These are phyloP conservation scores for Thielaviopsis punctulata DNA, from an alignment of 2,329 filamentous ascomycete species.

Conservation along the genomic window DNA sequence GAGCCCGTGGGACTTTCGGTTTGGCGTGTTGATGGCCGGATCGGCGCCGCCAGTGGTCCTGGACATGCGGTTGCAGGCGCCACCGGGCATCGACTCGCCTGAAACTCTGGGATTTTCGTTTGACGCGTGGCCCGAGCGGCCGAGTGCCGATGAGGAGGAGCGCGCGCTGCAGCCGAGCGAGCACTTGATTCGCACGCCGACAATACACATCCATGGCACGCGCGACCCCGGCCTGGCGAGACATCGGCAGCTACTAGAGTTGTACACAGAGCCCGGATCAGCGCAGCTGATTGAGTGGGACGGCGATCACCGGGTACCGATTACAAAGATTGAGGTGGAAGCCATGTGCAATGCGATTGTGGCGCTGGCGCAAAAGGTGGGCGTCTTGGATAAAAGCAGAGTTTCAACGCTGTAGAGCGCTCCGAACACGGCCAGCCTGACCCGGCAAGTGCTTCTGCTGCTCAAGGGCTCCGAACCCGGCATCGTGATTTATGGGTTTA, in stretches of 20 bases:
- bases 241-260: slow-evolving; percentile 36
- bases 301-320: slow-evolving; percentile 51
- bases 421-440: neutral
- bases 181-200: slow-evolving; percentile 38
- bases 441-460: neutral
- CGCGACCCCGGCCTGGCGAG: slow-evolving; percentile 40
- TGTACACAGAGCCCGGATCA: slow-evolving; percentile 40
- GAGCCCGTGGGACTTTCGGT: slow-evolving; percentile 30
- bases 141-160: neutral
- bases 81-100: slow-evolving; percentile 14
- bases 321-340: slow-evolving; percentile 49
- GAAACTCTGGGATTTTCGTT: slow-evolving; percentile 21
- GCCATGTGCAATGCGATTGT: slow-evolving; percentile 35
- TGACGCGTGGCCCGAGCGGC: slow-evolving; percentile 23
- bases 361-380: slow-evolving; percentile 23
- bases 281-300: slow-evolving; percentile 53
- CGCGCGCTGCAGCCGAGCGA: slow-evolving; percentile 22
- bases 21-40: slow-evolving; percentile 45
- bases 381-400: neutral
- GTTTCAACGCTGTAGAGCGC: neutral
- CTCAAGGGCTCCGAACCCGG: neutral
- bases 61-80: slow-evolving; percentile 19
- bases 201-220: slow-evolving; percentile 51
- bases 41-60: slow-evolving; percentile 40
- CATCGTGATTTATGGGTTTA: no score